Evolutionary conservation across 1,284 basidiomycete genomes (phyloP), one percentile per base, ranked within the genome.

Genomic region (Lignosus rhinocerotis): DNA sequence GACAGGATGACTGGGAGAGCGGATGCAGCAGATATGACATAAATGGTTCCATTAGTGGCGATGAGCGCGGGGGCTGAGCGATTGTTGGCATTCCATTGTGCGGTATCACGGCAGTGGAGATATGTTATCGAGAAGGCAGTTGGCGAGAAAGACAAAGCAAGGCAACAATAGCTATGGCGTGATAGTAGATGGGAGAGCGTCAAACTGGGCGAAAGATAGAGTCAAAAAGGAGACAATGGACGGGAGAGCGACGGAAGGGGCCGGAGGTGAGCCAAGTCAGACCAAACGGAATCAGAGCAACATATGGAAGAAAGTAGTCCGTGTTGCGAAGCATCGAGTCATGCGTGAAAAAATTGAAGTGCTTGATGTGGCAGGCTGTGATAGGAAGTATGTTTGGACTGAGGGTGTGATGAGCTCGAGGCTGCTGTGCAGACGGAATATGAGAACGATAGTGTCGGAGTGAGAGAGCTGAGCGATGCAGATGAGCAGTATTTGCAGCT

Each of bases 121-220:
- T 47, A 52, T 45, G 44, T 50, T 31, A 57, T 56, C 49, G 46
- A 43, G 44, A 42, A 48, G 62, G 56, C 60, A 59, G 61, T 60
- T 58, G 62, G 46, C 55, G 54, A 47, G 46, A 47, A 39, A 32
- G 43, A 44, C 30, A 21, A 31, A 38, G 42, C 32, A 47, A 42
- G 51, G 32, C 44, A 36, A 12, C 41, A 25, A 25, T 25, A 4
- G 25, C 25, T 25, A 50, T 25, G 42, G 34, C 49, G 56, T 55
- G 55, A 61, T 55, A 45, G 45, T 33, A 41, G 50, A 45, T 2
- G 21, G 50, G 32, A 47, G 25, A 51, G 6, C 51, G 43, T 51
- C 43, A 33, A 41, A 48, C 17, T 30, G 19, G 47, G 36, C 16
- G 12, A 43, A 21, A 16, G 48, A 55, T 51, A 32, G 53, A 44